Conservation (phyloP, 139 green algal species). For the Dunaliella primolecta region DNA sequence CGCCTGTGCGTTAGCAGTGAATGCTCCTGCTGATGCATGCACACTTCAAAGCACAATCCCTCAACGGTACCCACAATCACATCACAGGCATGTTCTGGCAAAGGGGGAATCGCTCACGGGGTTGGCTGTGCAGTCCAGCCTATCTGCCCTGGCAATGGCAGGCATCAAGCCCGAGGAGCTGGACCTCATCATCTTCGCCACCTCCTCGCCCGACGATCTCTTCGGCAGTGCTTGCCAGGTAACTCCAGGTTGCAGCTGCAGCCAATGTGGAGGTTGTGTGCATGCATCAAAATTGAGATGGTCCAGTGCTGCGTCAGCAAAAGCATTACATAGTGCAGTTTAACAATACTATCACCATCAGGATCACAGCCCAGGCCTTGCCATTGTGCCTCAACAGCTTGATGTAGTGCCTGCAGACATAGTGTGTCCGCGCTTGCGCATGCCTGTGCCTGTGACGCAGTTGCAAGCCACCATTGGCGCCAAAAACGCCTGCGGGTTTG, state of each 20-base stretch:
- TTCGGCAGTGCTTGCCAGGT: constrained; percentile 85
- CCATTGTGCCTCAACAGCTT: too few relatives aligned
- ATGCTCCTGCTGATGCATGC: too few relatives aligned
- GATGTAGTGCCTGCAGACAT: too few relatives aligned
- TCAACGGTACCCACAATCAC: too few relatives aligned
- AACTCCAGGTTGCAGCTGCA: background rate
- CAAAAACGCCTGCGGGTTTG: constrained; percentile 83
- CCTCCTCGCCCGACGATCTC: constrained; percentile 89
- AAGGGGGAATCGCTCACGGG: constrained; percentile 65
- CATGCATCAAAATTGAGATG: too few relatives aligned
- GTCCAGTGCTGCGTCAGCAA: background rate
- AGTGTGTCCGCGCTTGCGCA: too few relatives aligned
- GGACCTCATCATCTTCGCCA: constrained; percentile 93
- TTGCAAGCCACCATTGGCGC: constrained; percentile 84
- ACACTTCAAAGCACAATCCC: too few relatives aligned
- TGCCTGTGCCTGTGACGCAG: too few relatives aligned
- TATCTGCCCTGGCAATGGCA: constrained; percentile 85
- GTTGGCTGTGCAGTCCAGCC: constrained; percentile 66
- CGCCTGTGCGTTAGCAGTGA: too few relatives aligned
- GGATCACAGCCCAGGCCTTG: background rate
- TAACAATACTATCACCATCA: too few relatives aligned
- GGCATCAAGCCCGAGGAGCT: constrained; percentile 76
- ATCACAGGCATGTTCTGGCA: constrained; percentile 72
- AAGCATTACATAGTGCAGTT: background rate
- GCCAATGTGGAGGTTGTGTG: too few relatives aligned